Percentiles rank a stretch among this genome's conserved stretches.
These are phyloP conservation scores for Candida ponderosae DNA, from an alignment of 805 yeast genomes.

Conservation along the genomic window DNA sequence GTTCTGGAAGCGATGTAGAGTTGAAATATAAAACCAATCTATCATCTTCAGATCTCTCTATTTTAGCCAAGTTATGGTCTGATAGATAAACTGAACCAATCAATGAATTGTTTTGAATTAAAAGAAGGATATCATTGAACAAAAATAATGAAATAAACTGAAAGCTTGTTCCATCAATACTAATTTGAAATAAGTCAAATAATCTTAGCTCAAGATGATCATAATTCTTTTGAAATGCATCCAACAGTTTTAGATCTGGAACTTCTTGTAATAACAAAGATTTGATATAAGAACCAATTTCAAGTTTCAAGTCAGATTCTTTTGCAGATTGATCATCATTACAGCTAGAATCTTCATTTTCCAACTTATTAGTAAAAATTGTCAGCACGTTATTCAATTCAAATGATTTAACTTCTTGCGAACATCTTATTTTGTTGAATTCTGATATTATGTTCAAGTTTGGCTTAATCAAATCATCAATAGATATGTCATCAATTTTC, in stretches of 20 bases:
- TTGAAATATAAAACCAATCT: conserved; percentile 29
- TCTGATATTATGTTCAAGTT: conserved; percentile 15
- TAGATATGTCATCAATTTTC: neutral
- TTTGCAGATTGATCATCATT: neutral
- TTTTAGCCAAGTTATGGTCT: conserved; percentile 3
- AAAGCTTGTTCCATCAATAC: conserved; percentile 37
- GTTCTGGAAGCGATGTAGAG: conserved; percentile 36
- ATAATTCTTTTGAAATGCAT: conserved; percentile 3
- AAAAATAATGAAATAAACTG: conserved; percentile 26
- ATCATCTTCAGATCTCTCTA: conserved; percentile 17
- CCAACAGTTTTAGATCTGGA: conserved; percentile 5
- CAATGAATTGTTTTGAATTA: conserved; percentile 11
- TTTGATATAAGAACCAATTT: conserved; percentile 10
- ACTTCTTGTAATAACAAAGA: neutral
- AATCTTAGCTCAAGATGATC: conserved; percentile 22
- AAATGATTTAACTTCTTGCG: conserved; percentile 3
- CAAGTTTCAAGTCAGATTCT: conserved; percentile 3
- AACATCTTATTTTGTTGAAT: conserved; percentile 12
- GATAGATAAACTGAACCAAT: neutral
- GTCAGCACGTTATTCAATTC: conserved; percentile 8
- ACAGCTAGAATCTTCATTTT: conserved; percentile 1
- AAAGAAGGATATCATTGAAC: conserved; percentile 23
- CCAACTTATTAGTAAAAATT: conserved; percentile 13
- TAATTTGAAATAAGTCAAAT: conserved; percentile 35
- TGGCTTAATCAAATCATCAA: conserved; percentile 11